Conservation (phyloP, 768 basidiomycete genomes). For the Dacryopinax spathularia region DNA sequence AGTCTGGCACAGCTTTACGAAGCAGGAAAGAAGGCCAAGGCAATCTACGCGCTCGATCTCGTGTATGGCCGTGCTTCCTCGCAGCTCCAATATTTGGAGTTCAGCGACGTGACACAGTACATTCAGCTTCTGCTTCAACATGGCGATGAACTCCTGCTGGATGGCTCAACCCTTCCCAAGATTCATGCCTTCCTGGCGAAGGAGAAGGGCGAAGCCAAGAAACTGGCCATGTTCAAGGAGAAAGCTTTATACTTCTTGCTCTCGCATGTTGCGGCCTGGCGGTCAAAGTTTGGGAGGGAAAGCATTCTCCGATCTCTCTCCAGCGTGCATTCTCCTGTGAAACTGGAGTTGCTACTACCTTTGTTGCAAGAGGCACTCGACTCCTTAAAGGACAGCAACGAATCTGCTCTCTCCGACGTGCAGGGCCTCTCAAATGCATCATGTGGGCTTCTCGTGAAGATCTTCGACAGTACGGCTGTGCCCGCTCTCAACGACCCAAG, state of each 20-base stretch:
- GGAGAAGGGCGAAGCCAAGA: conserved; percentile 41
- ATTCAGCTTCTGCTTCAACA: conserved; percentile 19
- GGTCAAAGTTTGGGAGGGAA: conserved; percentile 34
- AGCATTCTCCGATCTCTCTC: conserved; percentile 38
- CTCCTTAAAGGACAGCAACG: not conserved
- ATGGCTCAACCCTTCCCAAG: conserved; percentile 40
- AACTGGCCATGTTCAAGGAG: conserved; percentile 45
- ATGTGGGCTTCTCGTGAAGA: conserved; percentile 13
- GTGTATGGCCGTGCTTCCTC: conserved; percentile 47
- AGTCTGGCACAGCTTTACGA: conserved; percentile 30
- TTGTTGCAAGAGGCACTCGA: conserved; percentile 30
- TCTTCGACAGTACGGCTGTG: conserved; percentile 37
- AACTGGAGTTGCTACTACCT: conserved; percentile 45
- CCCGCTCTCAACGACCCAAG: conserved; percentile 12
- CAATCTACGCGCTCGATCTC: conserved; percentile 57
- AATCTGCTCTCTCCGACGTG: not conserved
- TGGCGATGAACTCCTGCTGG: conserved; percentile 12
- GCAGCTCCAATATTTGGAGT: conserved; percentile 53
- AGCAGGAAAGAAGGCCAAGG: conserved; percentile 29
- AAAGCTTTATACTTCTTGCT: conserved; percentile 61
- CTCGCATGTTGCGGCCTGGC: conserved; percentile 58
- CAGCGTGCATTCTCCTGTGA: conserved; percentile 35
- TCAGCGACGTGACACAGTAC: conserved; percentile 47
- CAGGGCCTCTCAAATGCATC: conserved; percentile 2
- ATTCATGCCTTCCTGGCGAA: conserved; percentile 45